A percentile compares a stretch with the other conserved stretches of the same genome.
Evolutionary conservation across 805 yeast genomes (phyloP).

Genomic region (Lipomyces spencermartinsiae): DNA sequence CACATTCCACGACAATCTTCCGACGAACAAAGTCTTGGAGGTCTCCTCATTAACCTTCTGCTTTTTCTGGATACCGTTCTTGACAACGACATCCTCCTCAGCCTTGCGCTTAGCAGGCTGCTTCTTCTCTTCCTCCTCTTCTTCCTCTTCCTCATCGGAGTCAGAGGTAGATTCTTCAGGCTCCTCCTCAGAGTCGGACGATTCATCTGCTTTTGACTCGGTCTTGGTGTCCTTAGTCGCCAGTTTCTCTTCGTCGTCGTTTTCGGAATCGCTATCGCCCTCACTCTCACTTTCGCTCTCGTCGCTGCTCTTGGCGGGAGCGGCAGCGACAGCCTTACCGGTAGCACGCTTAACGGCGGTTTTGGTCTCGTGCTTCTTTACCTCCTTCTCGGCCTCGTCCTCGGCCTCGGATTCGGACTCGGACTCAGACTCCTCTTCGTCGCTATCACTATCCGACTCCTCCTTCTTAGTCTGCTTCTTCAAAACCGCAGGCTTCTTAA

Average conservation of each 20-base stretch:
- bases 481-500: conserved; percentile 10
- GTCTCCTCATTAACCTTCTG: conserved; percentile 51
- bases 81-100: conserved; percentile 53
- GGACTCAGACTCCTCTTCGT: conserved; percentile 46
- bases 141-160: conserved; percentile 48
- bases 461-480: conserved; percentile 20
- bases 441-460: conserved; percentile 13
- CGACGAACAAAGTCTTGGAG: conserved; percentile 86
- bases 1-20: conserved; percentile 95
- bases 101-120: conserved; percentile 49
- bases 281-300: conserved; percentile 11
- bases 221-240: conserved; percentile 20
- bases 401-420: conserved; percentile 45
- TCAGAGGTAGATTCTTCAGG: conserved; percentile 44
- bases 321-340: conserved; percentile 27
- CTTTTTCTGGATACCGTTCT: conserved; percentile 58
- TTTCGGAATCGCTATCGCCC: conserved; percentile 19
- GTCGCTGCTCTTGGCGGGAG: conserved; percentile 30
- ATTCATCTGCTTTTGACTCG: conserved; percentile 21
- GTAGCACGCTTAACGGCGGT: conserved; percentile 17
- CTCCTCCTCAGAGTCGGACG: conserved; percentile 36
- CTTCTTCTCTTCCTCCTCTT: conserved; percentile 44
- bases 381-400: conserved; percentile 40
- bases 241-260: not conserved
- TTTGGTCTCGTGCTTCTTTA: conserved; percentile 23